Base-by-base conservation (phyloP, 2,329 filamentous ascomycete genomes). In the Claviceps pusilla region DNA sequence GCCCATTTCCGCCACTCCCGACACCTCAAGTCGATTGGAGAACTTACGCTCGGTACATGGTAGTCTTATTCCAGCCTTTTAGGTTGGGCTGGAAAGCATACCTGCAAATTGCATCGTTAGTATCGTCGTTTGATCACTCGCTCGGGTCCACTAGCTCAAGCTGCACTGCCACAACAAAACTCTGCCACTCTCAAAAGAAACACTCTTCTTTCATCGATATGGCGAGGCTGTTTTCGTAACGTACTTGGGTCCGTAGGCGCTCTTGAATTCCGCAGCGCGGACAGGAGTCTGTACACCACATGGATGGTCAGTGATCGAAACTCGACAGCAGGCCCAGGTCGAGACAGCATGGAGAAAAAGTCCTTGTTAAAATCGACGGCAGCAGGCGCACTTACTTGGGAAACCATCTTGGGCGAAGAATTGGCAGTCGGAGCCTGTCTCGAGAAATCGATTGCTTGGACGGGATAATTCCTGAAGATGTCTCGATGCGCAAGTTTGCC, bases 171-270 rank as follows among this genome's bases (percentile, higher is more conserved):
- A 11, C 7, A 52, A n/a, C 41, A 14, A 45, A 4, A 33, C 31
- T 4, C 31, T 5, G 6, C 12, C 52, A 14, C 12, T 10, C 28
- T 19, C 43, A 7, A 31, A 19, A 4, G 10, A n/a, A 10, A 7
- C 29, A 1, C 11, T 48, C 29, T 35, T 29, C 7, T 46, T 10
- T 19, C 29, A n/a, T 29, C 4, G 29, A 24, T 16, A 19, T 42
- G 5, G 19, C 31, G 11, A 35, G 24, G 33, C n/a, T 37, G 37
- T 43, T 43, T 28, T 31, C 42, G 41, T 57, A 3, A 66, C 67
- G 71, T 79, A 84, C 82, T 82, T 84, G 53, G 82, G 82, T 66
- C 79, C 81, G 67, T 80, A 83, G 60, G 75, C 72, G 71, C 79
- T 83, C 71, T 76, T 77, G 75, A 82, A 84, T 59, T 67, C 61